phyloP scores from a whole-genome alignment of 176 grass and related monocot genomes.

The Juncus inflexus region DNA sequence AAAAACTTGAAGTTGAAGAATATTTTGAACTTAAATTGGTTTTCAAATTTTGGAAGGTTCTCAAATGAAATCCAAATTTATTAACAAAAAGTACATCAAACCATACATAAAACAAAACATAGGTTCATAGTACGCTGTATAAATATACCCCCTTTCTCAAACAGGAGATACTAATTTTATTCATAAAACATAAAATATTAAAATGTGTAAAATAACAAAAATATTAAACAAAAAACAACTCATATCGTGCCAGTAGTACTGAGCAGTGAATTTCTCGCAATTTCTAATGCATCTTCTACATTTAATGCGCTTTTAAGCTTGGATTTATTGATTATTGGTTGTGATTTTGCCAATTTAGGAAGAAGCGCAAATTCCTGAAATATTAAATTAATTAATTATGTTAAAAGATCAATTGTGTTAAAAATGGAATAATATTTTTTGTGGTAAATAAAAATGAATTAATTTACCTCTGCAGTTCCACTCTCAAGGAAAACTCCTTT shows the following conservation, averaged over 20 bases:
- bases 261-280: slow-evolving; percentile 40
- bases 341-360: slow-evolving; percentile 55
- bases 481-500: slow-evolving; percentile 98
- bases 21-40: too few relatives aligned
- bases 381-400: slow-evolving; percentile 12
- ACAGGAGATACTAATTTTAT: too few relatives aligned
- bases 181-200: not conserved
- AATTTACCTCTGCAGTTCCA: slow-evolving; percentile 73
- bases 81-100: too few relatives aligned
- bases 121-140: too few relatives aligned
- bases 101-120: too few relatives aligned
- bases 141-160: too few relatives aligned
- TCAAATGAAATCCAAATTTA: too few relatives aligned
- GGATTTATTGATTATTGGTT: slow-evolving; percentile 66
- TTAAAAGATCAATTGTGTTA: not conserved
- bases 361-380: slow-evolving; percentile 88
- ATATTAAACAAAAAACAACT: not conserved
- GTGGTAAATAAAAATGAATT: not conserved
- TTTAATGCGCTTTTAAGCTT: slow-evolving; percentile 60
- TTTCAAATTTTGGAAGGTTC: too few relatives aligned
- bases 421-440: too few relatives aligned
- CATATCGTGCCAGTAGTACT: not conserved
- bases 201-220: slow-evolving; percentile 2
- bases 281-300: slow-evolving; percentile 77
- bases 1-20: too few relatives aligned